Percentiles rank a stretch among this genome's conserved stretches.
These are phyloP conservation scores for Eimeria necatrix DNA, from an alignment of 169 alveolate genomes.

Conservation along the genomic window DNA sequence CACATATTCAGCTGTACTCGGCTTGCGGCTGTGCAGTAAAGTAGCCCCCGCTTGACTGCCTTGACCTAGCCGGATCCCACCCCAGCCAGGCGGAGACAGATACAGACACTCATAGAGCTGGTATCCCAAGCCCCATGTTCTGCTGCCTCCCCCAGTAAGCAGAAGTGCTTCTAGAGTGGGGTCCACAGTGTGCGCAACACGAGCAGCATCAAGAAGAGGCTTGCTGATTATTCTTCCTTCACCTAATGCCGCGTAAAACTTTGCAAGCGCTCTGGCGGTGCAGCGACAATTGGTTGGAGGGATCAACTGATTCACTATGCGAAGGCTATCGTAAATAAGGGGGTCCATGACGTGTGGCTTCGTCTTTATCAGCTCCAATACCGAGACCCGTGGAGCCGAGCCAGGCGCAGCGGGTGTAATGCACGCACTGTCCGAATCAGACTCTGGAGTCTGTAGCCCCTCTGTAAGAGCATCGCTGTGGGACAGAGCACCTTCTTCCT, in stretches of 20 bases:
- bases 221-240: constrained; percentile 77
- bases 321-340: constrained; percentile 83
- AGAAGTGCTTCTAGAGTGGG: constrained; percentile 84
- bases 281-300: constrained; percentile 86
- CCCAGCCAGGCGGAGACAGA: constrained; percentile 49
- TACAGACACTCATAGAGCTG: constrained; percentile 84
- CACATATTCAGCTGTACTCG: constrained; percentile 2
- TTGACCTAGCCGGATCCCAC: constrained; percentile 42
- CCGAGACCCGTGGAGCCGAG: constrained; percentile 77
- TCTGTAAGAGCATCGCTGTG: constrained; percentile 66
- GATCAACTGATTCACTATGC: constrained; percentile 80
- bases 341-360: constrained; percentile 88
- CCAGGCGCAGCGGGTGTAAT: constrained; percentile 60
- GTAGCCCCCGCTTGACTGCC: constrained; percentile 24
- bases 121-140: constrained; percentile 86
- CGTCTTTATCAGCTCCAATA: constrained; percentile 81
- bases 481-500: constrained; percentile 41
- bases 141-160: constrained; percentile 85
- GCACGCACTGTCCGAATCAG: constrained; percentile 53
- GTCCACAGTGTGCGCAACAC: constrained; percentile 78
- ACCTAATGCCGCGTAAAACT: constrained; percentile 76
- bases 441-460: constrained; percentile 46
- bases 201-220: constrained; percentile 75
- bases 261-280: constrained; percentile 85
- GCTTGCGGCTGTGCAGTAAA: constrained; percentile 40